phyloP scores from a whole-genome alignment of 2,329 filamentous ascomycete species.

The Cordyceps farinosa region DNA sequence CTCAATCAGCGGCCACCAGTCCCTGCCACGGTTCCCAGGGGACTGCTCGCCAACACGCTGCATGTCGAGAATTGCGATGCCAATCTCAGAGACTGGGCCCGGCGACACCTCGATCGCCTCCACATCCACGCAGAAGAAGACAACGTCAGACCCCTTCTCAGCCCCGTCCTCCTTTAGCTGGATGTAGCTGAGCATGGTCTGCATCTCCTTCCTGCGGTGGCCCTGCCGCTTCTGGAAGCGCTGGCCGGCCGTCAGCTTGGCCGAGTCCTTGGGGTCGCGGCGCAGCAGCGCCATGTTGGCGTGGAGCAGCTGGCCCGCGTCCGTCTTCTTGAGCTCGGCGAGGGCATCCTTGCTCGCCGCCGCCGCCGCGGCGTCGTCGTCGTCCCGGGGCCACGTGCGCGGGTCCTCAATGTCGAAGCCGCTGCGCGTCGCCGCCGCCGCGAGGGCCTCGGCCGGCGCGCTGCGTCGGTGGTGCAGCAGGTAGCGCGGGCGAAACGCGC shows the following conservation, averaged over 20 bases:
- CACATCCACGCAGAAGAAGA: conserved; percentile 78
- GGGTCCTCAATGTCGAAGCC: conserved; percentile 27
- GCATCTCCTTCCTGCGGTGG: conserved; percentile 51
- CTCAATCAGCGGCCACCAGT: conserved; percentile 66
- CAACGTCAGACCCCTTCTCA: conserved; percentile 25
- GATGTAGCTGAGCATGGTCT: conserved; percentile 65
- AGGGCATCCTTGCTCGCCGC: not conserved
- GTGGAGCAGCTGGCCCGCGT: not conserved
- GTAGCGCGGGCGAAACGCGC: conserved; percentile 63
- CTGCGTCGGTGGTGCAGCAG: conserved; percentile 62
- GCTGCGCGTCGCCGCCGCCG: conserved; percentile 39
- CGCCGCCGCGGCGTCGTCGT: not conserved
- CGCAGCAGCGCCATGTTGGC: conserved; percentile 13
- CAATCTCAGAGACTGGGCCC: conserved; percentile 75
- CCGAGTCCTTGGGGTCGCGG: not conserved
- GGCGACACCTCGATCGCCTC: conserved; percentile 73
- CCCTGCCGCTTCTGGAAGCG: conserved; percentile 49
- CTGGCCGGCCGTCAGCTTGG: conserved; percentile 3
- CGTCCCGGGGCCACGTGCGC: conserved; percentile 7
- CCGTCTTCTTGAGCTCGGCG: not conserved
- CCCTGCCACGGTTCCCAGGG: conserved; percentile 58
- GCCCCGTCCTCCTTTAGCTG: conserved; percentile 46
- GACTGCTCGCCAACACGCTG: conserved; percentile 46
- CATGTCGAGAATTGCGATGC: conserved; percentile 77
- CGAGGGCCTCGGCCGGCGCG: conserved; percentile 25